Conservation (phyloP, 2,329 filamentous ascomycete species). For the Trichoderma arundinaceum region DNA sequence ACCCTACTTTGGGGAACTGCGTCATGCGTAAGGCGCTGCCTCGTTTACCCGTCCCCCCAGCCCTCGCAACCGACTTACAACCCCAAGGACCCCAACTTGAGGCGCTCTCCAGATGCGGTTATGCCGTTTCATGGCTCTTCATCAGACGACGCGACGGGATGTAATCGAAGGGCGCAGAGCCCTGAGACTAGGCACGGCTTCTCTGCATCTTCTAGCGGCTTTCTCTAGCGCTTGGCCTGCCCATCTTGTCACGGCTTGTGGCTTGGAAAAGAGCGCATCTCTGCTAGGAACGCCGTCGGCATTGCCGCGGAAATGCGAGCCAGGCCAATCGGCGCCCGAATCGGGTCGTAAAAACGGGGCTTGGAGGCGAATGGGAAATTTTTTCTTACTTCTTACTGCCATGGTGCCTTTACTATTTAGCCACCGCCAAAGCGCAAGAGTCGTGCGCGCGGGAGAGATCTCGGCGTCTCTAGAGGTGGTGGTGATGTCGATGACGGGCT, state of each 20-base stretch:
- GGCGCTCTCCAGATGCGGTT: too few species aligned
- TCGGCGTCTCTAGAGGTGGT: conserved; percentile 12
- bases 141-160: neutral
- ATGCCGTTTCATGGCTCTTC: neutral
- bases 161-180: conserved; percentile 18
- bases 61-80: neutral
- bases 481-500: neutral
- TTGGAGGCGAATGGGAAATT: conserved; percentile 24
- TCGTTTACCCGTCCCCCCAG: neutral
- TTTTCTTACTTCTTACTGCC: conserved; percentile 1
- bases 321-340: conserved; percentile 19
- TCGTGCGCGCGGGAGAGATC: conserved; percentile 12
- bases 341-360: conserved; percentile 21
- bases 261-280: conserved; percentile 12
- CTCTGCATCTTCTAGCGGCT: conserved; percentile 28
- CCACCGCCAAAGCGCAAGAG: conserved; percentile 2
- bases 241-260: neutral
- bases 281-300: conserved; percentile 7
- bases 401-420: neutral
- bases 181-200: neutral
- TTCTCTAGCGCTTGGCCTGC: conserved; percentile 27
- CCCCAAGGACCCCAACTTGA: too few species aligned
- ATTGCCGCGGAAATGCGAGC: conserved; percentile 22
- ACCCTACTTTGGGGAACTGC: conserved; percentile 1
- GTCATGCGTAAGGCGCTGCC: conserved; percentile 1